Conservation (phyloP, 164 flowering plant genomes). For the Stephania japonica region DNA sequence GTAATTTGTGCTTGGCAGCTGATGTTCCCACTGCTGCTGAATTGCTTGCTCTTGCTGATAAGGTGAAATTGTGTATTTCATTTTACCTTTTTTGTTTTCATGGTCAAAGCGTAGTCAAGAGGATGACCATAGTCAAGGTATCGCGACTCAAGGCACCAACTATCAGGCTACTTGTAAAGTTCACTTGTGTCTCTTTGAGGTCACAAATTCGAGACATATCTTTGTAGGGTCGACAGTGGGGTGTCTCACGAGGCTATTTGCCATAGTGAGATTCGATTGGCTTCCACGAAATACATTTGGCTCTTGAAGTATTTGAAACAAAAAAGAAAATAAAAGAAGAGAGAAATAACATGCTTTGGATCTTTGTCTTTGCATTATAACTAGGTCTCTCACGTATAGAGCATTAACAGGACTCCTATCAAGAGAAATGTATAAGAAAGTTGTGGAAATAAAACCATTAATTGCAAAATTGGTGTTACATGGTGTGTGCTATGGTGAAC, state of each 20-base stretch:
- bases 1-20: conserved; percentile 82
- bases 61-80: conserved; percentile 28
- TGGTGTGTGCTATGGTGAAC: neutral
- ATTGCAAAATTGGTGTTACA: neutral
- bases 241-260: too few species aligned
- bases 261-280: too few species aligned
- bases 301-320: too few species aligned
- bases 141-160: neutral
- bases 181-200: too few species aligned
- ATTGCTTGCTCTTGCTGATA: conserved; percentile 67
- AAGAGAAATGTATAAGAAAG: neutral
- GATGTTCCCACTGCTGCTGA: conserved; percentile 79
- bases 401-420: too few species aligned
- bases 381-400: too few species aligned
- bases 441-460: neutral
- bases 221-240: too few species aligned
- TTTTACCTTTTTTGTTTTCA: neutral
- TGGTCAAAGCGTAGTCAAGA: neutral
- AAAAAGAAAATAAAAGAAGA: too few species aligned
- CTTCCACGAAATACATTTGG: too few species aligned
- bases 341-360: too few species aligned
- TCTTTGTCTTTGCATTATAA: too few species aligned
- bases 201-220: too few species aligned
- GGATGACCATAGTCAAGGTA: neutral
- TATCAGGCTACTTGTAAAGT: neutral